Base-by-base conservation (phyloP, 805 yeast species). In the Nakazawaea wyomingensis region DNA sequence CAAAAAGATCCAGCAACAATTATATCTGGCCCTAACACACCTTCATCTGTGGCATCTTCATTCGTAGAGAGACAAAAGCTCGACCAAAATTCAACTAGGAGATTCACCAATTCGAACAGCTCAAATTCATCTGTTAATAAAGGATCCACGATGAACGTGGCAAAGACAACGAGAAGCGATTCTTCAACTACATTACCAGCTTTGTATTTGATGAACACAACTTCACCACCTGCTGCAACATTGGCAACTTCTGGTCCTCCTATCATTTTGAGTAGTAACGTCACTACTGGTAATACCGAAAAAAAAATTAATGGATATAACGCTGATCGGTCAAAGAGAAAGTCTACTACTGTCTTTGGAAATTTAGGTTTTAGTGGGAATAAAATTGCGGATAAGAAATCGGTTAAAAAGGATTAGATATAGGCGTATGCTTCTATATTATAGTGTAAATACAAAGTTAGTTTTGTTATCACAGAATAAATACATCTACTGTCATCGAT, bases 191-290 rank as follows among this genome's bases (percentile, higher is more conserved):
- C 17, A 28, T 9, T 13, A n/a, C 26, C 18, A n/a, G 14, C 40
- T 8, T 37, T 37, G 27, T 29, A 13, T 21, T 22, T 9, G 19
- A 18, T 37, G 34, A 37, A 29, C 17, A 29, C 40, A 9, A 24
- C 35, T 11, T 31, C 45, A 3, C 37, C 37, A 4, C 41, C 41
- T 8, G 17, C 33, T 11, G 18, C 41, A 13, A 42, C 45, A 8
- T 29, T 37, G 13, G 36, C 45, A 5, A 18, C 6, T 7, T 24
- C 45, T n/a, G 40, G 41, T 2, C 40, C 41, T 11, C 36, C 41
- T 3, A 42, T 19, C 16, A 21, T 42, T 7, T 22, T 38, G 41
- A 20, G 28, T 18, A 26, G 20, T 21, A 37, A 37, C 9, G 8
- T 20, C 11, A 20, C 11, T 13, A n/a, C 8, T 6, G 9, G 16